Evolutionary conservation across 1,284 basidiomycete genomes (phyloP), one percentile per base, ranked within the genome.

Genomic region (Tetrapyrgos nigripes): DNA sequence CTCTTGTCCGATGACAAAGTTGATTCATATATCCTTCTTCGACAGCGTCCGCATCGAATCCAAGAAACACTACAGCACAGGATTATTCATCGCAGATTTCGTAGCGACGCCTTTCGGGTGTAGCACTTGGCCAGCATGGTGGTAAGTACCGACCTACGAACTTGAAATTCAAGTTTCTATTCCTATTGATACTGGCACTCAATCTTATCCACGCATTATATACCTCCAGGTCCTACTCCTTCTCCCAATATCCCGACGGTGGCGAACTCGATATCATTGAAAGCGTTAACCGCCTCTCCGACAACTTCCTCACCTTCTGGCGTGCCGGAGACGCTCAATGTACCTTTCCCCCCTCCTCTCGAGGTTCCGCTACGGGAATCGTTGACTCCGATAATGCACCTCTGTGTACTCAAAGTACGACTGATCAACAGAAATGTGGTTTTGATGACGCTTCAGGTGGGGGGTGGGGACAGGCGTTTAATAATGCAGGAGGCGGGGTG

Each of bases 11-110:
- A 46, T 56, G 47, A 27, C 14, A 23, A 23, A 21, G 45, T 17
- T 29, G 17, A 35, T 55, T 33, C 28, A 35, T 37, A 29, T 19
- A 45, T 49, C 46, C 13, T 31, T 27, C 55, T 47, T 28, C 45
- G n/a, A 17, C 64, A 89, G 88, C 14, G 83, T 96, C 21, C 88
- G 93, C 55, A 89, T 96, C 65, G 80, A 78, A 31, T 83, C 86
- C 43, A 85, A 86, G 67, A 85, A 88, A 64, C 76, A 76, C 9
- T 94, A 87, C 71, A 83, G 77, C 29, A 77, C 81, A 21, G 92
- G 92, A 1, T 78, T 96, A 24, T 89, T 94, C 73, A 84, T 96
- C 60, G 81, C 91, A n/a, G 92, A 95, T 70, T 82, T 94, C 61
- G 76, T 73, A 53, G 73, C 83, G 17, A 92, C 93, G 87, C 92